Conservation (phyloP, 305 asterid genomes). For the Ajuga reptans region DNA sequence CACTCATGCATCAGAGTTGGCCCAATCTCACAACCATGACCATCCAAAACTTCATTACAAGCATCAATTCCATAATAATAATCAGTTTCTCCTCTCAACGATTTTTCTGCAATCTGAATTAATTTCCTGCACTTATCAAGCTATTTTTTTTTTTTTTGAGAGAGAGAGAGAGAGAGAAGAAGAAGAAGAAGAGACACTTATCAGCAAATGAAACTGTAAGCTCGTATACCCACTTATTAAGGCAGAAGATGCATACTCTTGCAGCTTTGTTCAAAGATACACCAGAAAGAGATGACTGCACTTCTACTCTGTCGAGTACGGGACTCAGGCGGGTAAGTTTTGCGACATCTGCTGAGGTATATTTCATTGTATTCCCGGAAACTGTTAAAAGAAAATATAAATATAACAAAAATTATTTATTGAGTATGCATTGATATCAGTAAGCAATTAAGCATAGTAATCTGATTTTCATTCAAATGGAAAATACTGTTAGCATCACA, state of each 20-base stretch:
- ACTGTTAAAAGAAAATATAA: slow-evolving; percentile 33
- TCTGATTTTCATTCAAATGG: background rate
- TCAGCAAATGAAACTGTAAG: slow-evolving; percentile 19
- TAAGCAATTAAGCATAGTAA: background rate
- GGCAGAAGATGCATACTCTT: slow-evolving; percentile 40
- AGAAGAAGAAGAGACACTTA: background rate
- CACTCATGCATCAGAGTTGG: slow-evolving; percentile 57
- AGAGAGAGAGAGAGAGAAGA: slow-evolving; percentile 12
- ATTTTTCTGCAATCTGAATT: slow-evolving; percentile 65
- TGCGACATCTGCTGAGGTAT: slow-evolving; percentile 56
- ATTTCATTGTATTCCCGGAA: slow-evolving; percentile 51
- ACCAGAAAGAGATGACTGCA: slow-evolving; percentile 41
- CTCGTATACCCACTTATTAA: slow-evolving; percentile 5
- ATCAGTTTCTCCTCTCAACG: slow-evolving; percentile 53
- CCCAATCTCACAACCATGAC: slow-evolving; percentile 62
- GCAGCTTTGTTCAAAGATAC: slow-evolving; percentile 36
- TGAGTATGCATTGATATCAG: background rate
- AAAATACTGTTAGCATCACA: slow-evolving; percentile 1
- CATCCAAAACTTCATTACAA: slow-evolving; percentile 84
- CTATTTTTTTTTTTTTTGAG: too few species aligned
- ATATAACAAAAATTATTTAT: background rate
- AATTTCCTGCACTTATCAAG: slow-evolving; percentile 73
- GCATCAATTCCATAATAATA: slow-evolving; percentile 79
- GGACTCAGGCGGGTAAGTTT: slow-evolving; percentile 54
- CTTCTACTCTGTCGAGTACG: slow-evolving; percentile 36